Percentiles rank a stretch among this genome's conserved stretches.
Evolutionary conservation across 225 moss, liverwort and hornwort genomes (phyloP).

Genomic region (Asterella californica): DNA sequence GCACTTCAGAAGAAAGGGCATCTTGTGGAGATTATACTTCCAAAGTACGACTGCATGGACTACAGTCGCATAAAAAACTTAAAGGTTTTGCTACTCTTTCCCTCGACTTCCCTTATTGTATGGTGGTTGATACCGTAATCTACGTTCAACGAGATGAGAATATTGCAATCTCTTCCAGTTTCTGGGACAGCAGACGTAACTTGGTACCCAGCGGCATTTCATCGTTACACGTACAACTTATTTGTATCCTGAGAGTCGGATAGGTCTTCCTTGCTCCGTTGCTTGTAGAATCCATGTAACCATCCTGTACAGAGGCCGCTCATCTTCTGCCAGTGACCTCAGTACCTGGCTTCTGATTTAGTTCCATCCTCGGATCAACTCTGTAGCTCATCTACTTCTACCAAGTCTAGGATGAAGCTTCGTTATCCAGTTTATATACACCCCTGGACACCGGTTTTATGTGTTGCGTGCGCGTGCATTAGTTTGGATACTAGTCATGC

Average conservation of each 20-base stretch:
- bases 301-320: background rate
- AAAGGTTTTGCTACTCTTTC: constrained; percentile 46
- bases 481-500: background rate
- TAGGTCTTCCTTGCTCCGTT: too few relatives aligned
- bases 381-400: background rate
- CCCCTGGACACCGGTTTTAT: background rate
- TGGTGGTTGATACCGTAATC: background rate
- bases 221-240: background rate
- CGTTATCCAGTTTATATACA: background rate
- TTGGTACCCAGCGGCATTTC: background rate
- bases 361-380: background rate
- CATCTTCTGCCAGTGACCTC: background rate
- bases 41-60: constrained; percentile 98
- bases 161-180: background rate
- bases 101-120: background rate
- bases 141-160: background rate
- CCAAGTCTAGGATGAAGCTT: background rate
- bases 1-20: constrained; percentile 93
- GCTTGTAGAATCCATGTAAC: background rate
- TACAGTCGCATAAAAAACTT: constrained; percentile 75
- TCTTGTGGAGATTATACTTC: constrained; percentile 93
- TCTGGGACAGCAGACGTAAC: background rate
- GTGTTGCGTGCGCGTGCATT: background rate
- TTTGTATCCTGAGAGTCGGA: too few relatives aligned
- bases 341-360: background rate